Conservation (phyloP, 2,329 filamentous ascomycete genomes). For the Thelonectria rubi region DNA sequence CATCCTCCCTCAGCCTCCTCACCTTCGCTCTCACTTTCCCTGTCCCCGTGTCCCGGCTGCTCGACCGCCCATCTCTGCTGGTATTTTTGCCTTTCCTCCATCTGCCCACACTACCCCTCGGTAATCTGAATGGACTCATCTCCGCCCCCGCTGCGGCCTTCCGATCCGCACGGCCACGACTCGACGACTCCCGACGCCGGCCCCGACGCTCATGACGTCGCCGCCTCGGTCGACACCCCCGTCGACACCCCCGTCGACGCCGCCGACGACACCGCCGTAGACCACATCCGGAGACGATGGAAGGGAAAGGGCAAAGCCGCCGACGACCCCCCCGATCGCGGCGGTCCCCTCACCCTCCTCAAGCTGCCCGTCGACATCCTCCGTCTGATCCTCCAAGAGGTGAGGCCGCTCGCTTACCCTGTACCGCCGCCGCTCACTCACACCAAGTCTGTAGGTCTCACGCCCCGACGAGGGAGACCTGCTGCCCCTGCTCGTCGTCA, state of each 20-base stretch:
- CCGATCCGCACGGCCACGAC: constrained; percentile 15
- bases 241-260: too few species aligned
- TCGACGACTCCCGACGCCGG: neutral
- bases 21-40: too few species aligned
- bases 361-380: constrained; percentile 28
- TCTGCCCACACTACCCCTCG: neutral
- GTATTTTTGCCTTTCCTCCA: neutral
- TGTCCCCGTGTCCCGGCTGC: neutral
- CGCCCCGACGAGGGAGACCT: constrained; percentile 19
- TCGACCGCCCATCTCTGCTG: neutral
- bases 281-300: constrained; percentile 18
- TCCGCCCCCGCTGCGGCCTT: constrained; percentile 6
- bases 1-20: neutral
- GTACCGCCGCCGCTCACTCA: constrained; percentile 3
- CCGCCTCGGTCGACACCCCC: constrained; percentile 4
- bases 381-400: constrained; percentile 28
- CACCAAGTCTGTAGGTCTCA: constrained; percentile 13
- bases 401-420: constrained; percentile 15
- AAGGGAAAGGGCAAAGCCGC: constrained; percentile 23
- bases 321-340: neutral
- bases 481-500: constrained; percentile 20
- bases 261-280: too few species aligned
- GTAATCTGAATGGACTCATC: constrained; percentile 20
- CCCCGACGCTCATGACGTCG: neutral
- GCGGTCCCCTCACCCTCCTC: constrained; percentile 21